Base-by-base conservation (phyloP, 306 rosid species). In the Glycyrrhiza uralensis region DNA sequence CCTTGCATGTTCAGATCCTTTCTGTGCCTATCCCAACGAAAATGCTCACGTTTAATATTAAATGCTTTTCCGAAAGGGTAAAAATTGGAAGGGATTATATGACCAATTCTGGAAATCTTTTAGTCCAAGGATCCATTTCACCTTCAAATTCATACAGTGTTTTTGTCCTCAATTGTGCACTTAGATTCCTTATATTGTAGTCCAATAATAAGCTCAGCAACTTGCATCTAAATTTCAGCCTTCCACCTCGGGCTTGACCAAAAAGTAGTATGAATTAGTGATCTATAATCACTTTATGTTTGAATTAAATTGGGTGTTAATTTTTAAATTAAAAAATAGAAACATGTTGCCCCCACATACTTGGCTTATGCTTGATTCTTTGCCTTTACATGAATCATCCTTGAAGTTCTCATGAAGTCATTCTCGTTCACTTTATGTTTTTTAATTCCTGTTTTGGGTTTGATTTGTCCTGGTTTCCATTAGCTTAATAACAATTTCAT, bases 351-450 rank as follows among this genome's bases (percentile, higher is more conserved):
- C 87, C 87, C 91, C 87, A 81, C 70, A 32, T 75, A 28, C 84
- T 79, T 46, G 50, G 74, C 91, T 66, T 69, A 55, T 55, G 65
- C 79, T 51, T 76, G 90, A 91, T 94, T 84, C 99, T 82, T 91
- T 94, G 58, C 96, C 95, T 82, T 76, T 74, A 17, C 30, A 56
- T 55, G 72, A 94, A 86, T 74, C 82, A 86, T 94, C 89, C 96
- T 86, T 89, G 87, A 83, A 89, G 89, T 93, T 85, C 5, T 63
- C 79, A 61, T 64, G 85, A 93, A 91, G 98, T 89, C 81, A 89
- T 93, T 83, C 94, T 66, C 86, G 29, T 74, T 54, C 52, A 58
- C 72, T 72, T 80, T 69, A 63, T 55, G 46, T 52, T 20, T 69
- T 63, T 57, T 69, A 49, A 61, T 26, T 71, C 44, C 47, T 15